Evolutionary conservation across 768 basidiomycete species (phyloP).

Genomic region (Coprinopsis cinerea): DNA sequence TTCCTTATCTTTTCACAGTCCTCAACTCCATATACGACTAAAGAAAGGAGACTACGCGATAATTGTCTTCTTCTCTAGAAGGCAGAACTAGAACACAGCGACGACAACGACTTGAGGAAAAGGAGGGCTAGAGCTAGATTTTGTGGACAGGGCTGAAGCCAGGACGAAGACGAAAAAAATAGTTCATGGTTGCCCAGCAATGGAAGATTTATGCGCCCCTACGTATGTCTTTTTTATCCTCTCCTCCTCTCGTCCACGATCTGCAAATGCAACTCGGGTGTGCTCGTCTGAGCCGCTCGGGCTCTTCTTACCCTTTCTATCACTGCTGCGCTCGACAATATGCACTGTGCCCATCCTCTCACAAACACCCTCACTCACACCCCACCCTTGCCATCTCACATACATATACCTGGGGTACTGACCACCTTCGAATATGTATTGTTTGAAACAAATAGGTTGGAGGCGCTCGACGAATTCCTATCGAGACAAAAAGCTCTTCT

Average conservation of each 20-base stretch:
- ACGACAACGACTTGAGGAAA: too few species aligned
- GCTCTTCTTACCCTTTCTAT: not conserved
- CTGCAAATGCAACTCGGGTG: not conserved
- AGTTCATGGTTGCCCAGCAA: too few species aligned
- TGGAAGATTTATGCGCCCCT: not conserved
- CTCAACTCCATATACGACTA: too few species aligned
- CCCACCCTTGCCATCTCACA: not conserved
- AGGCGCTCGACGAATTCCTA: constrained; percentile 65
- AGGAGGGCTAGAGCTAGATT: too few species aligned
- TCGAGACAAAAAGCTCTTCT: constrained; percentile 55
- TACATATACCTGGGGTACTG: not conserved
- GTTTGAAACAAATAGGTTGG: constrained; percentile 44
- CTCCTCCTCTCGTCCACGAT: not conserved
- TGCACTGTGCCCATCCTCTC: not conserved
- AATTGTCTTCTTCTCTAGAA: too few species aligned
- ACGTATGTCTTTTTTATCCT: not conserved
- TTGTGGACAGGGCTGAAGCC: too few species aligned
- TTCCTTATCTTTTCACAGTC: too few species aligned
- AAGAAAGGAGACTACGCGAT: too few species aligned
- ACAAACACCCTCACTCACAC: not conserved
- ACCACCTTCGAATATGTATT: too few species aligned
- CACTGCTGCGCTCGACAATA: not conserved
- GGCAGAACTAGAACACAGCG: too few species aligned
- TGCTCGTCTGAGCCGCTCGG: too few species aligned
- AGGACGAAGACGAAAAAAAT: too few species aligned